A percentile compares a stretch with the other conserved stretches of the same genome.
Conservation (phyloP, 768 basidiomycete species). For the Asterophora lycoperdoides region DNA sequence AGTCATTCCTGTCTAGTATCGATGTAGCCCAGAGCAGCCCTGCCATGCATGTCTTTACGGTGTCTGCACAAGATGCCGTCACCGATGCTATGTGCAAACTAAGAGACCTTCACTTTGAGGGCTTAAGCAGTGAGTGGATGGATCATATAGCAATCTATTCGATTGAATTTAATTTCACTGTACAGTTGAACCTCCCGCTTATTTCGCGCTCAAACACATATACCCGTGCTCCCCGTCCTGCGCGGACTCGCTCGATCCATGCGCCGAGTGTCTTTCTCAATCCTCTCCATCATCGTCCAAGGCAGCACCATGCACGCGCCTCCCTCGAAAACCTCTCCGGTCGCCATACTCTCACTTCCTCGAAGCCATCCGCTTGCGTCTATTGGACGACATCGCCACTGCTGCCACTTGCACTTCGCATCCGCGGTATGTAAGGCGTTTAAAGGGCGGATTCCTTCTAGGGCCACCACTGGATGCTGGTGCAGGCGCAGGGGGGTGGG, state of each 20-base stretch:
- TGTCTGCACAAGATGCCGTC: slow-evolving; percentile 34
- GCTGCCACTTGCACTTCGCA: slow-evolving; percentile 28
- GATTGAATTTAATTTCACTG: not conserved
- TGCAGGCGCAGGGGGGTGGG: slow-evolving; percentile 57
- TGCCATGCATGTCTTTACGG: slow-evolving; percentile 56
- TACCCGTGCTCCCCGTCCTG: slow-evolving; percentile 54
- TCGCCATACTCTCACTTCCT: slow-evolving; percentile 48
- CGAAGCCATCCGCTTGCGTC: slow-evolving; percentile 53
- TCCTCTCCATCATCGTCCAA: slow-evolving; percentile 12
- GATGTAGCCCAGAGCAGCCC: slow-evolving; percentile 35
- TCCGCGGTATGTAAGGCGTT: slow-evolving; percentile 38
- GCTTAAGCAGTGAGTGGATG: slow-evolving; percentile 44
- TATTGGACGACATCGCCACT: slow-evolving; percentile 51
- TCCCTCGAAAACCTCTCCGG: slow-evolving; percentile 43
- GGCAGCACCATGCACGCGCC: slow-evolving; percentile 22
- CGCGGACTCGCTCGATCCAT: slow-evolving; percentile 34
- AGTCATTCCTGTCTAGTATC: slow-evolving; percentile 50
- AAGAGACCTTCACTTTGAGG: slow-evolving; percentile 40
- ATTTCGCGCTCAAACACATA: slow-evolving; percentile 45
- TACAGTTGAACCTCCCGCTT: slow-evolving; percentile 38
- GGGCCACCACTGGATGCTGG: slow-evolving; percentile 37
- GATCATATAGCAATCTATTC: too few species aligned
- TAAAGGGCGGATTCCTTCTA: slow-evolving; percentile 64
- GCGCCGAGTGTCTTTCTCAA: slow-evolving; percentile 30
- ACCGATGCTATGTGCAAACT: slow-evolving; percentile 31